A percentile compares a stretch with the other conserved stretches of the same genome.
These are phyloP conservation scores for Ilex paraguariensis DNA, from an alignment of 305 asterid genomes.

Conservation along the genomic window DNA sequence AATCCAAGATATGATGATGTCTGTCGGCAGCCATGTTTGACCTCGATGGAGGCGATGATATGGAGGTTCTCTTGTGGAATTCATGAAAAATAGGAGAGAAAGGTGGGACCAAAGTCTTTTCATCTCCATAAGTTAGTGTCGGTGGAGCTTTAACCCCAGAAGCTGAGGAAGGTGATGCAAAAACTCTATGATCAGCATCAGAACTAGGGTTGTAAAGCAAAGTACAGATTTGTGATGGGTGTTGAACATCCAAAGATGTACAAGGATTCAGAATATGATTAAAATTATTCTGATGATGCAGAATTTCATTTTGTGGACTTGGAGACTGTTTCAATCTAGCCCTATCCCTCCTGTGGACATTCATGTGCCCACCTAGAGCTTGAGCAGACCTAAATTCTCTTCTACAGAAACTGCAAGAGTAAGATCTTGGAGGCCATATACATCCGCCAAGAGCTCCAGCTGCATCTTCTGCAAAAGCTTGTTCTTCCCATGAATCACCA, in stretches of 20 bases:
- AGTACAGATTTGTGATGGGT: constrained; percentile 27
- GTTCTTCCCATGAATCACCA: constrained; percentile 86
- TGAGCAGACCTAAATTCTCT: constrained; percentile 93
- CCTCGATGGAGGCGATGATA: constrained; percentile 35
- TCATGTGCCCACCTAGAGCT: constrained; percentile 96
- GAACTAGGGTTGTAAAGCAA: constrained; percentile 39
- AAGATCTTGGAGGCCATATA: constrained; percentile 94
- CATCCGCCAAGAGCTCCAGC: constrained; percentile 74
- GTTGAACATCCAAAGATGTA: background rate
- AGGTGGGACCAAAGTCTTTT: constrained; percentile 21
- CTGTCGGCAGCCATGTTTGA: constrained; percentile 43
- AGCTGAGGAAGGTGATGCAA: constrained; percentile 17
- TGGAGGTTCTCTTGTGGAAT: constrained; percentile 1
- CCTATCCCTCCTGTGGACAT: constrained; percentile 88
- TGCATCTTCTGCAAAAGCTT: constrained; percentile 89
- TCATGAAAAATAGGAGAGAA: constrained; percentile 28
- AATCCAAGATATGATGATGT: constrained; percentile 19
- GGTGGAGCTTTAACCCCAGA: constrained; percentile 62
- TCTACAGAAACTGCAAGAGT: constrained; percentile 79
- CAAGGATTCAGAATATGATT: constrained; percentile 1
- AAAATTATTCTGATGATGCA: constrained; percentile 12
- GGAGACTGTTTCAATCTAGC: constrained; percentile 77
- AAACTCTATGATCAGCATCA: constrained; percentile 18
- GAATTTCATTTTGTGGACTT: constrained; percentile 18
- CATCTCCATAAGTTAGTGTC: constrained; percentile 13